Percentiles rank a stretch among this genome's conserved stretches.
Evolutionary conservation across 164 flowering plant species (phyloP).

Genomic region (Platanus orientalis): DNA sequence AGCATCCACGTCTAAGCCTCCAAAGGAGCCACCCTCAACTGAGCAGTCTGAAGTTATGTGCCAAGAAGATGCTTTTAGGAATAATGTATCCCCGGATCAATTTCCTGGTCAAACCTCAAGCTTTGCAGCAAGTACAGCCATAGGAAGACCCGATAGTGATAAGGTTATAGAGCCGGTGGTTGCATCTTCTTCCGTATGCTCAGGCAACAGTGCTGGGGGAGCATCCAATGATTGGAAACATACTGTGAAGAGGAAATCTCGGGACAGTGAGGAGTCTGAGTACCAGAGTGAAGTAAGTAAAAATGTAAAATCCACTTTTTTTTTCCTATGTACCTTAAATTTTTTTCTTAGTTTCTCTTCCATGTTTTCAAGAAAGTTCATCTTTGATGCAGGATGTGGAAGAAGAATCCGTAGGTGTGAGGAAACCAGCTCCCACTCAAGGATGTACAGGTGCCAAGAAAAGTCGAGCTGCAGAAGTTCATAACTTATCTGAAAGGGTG

Average conservation of each 20-base stretch:
- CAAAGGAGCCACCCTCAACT: constrained; percentile 23
- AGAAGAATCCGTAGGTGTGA: constrained; percentile 66
- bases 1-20: constrained; percentile 19
- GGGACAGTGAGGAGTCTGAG: constrained; percentile 58
- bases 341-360: no score
- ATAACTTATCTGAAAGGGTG: constrained; percentile 95
- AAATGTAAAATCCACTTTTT: background rate
- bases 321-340: background rate
- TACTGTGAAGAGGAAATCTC: constrained; percentile 52
- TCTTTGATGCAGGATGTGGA: constrained; percentile 68
- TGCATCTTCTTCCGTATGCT: constrained; percentile 82
- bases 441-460: constrained; percentile 84
- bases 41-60: constrained; percentile 26
- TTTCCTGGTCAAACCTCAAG: constrained; percentile 23
- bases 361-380: no score
- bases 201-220: constrained; percentile 62
- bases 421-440: constrained; percentile 35
- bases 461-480: constrained; percentile 97
- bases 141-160: constrained; percentile 32
- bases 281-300: constrained; percentile 71
- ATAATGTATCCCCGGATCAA: constrained; percentile 22
- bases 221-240: constrained; percentile 43
- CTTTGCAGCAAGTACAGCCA: constrained; percentile 25
- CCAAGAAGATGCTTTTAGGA: constrained; percentile 27
- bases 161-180: constrained; percentile 50